These are phyloP conservation scores for Emergomyces pasteurianus DNA, from an alignment of 2,329 filamentous ascomycete genomes.

Conservation along the genomic window DNA sequence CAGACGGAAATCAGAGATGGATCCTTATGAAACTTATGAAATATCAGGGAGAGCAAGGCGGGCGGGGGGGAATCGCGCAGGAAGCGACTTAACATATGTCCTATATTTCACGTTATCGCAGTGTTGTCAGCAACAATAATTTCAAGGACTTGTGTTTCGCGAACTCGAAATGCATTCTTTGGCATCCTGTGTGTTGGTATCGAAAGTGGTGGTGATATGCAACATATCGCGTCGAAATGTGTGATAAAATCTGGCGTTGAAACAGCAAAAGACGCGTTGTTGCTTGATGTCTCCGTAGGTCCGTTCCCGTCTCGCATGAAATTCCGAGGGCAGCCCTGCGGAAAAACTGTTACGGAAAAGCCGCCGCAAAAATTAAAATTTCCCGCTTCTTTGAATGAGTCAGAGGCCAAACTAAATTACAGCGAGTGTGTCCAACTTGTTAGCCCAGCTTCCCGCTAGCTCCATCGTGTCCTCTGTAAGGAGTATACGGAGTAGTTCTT, in stretches of 20 bases:
- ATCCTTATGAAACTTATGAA: no score
- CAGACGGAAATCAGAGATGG: no score
- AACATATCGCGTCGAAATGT: not conserved
- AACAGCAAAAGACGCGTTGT: not conserved
- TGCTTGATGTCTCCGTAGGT: not conserved
- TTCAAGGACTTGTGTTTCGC: not conserved
- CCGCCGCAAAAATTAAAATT: no score
- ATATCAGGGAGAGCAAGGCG: no score
- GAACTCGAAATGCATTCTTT: not conserved
- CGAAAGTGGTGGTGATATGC: not conserved
- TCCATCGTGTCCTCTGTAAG: no score
- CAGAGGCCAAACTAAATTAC: not conserved
- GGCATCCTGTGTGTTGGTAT: not conserved
- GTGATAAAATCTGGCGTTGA: not conserved
- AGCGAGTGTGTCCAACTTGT: not conserved
- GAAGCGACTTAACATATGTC: no score
- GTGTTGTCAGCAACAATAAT: not conserved
- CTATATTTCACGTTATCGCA: no score
- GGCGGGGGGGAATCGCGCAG: no score
- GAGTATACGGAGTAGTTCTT: no score
- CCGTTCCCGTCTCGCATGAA: not conserved
- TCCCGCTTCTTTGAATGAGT: not conserved
- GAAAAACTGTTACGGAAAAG: not conserved
- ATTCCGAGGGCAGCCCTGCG: not conserved
- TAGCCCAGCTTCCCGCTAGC: not conserved